Evolutionary conservation across 768 basidiomycete species (phyloP), one percentile per base, ranked within the genome.

Genomic region (Russula sp.): DNA sequence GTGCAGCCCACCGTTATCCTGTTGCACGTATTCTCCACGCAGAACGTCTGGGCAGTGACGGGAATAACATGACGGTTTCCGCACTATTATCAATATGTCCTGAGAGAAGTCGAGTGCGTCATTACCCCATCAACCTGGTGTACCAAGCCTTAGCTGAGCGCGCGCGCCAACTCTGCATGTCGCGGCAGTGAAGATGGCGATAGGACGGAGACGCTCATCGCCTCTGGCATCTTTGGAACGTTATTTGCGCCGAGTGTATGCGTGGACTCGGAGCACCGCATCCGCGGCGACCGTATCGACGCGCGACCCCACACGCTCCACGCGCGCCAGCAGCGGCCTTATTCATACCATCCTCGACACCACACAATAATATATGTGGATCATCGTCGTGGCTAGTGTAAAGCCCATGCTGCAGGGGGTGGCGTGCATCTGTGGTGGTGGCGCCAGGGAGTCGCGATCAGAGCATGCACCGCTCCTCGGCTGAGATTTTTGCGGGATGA

Each of bases 121-220:
- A 14, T 35, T 20, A 10, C 16, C 11, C 38, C 1, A 25, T 13
- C 60, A 45, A 5, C 16, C 16, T 1, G 25, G 2, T 29, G 25
- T 29, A 29, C 25, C 25, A 3, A 29, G 8, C 11, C 5, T 14
- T 14, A 5, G 2, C 42, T 14, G 8, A 16, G 10, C n/a, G 22
- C 7, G 29, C 38, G 4, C 36, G 25, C n/a, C 0, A 13, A 35
- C 25, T 5, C 36, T 0, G 14, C 25, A 13, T 6, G 8, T 9
- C 18, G 7, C 6, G 56, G 7, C 61, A 90, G 87, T 60, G 92
- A 93, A 62, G 93, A 91, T 69, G 73, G 79, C 32, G 93, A 94
- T 72, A 93, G 89, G 69, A 81, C 91, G 2, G 93, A 96, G 71
- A 86, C 83, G 38, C 88, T 89, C 65, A 83, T 96, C 32, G 93